Base-by-base conservation (phyloP, 257 asterid species). In the Solanum medicagineum region DNA sequence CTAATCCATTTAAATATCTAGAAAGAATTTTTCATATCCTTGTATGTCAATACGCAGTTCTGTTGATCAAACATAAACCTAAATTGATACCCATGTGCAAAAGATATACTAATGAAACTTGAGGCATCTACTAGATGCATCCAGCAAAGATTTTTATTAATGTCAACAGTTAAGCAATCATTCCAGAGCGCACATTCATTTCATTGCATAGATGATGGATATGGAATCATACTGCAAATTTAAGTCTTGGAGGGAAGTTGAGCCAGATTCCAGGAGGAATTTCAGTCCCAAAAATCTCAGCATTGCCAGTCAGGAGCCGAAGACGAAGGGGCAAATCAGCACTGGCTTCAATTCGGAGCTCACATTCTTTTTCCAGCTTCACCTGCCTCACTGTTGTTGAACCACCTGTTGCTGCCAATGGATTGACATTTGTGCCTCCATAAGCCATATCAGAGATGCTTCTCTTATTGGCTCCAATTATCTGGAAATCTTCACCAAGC, bases 251-350 rank as follows among this genome's bases (percentile, higher is more conserved):
- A 3, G 98, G 93, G 84, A 91, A 92, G 69, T 84, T 92, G 68
- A 97, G 69, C 98, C 97, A 93, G 85, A 94, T 93, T 91, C 88
- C 96, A 81, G 97, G 96, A 68, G 99, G 98, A 83, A 95, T 86
- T 90, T 97, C 99, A 13, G 98, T 95, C 80, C 99, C 98, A 66
- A 87, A 95, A 71, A 97, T 94, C 92, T 97, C 98, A 59, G 98
- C 97, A 24, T 92, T 89, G 85, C 99, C 99, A 75, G 51, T 90
- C 83, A 93, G 89, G 86, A 97, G 86, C 40, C 97, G 95, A 40
- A 97, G 94, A 84, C 98, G 97, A 74, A 97, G 92, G 68, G 97
- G 98, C 70, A 89, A 65, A 55, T 94, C 95, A 24, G 91, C 92
- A 49, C 92, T 91, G 51, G 95, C 98, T 91, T 97, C 99, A 84